Evolutionary conservation across 1,284 basidiomycete genomes (phyloP), one percentile per base, ranked within the genome.

Genomic region (Cutaneotrichosporon cyanovorans): DNA sequence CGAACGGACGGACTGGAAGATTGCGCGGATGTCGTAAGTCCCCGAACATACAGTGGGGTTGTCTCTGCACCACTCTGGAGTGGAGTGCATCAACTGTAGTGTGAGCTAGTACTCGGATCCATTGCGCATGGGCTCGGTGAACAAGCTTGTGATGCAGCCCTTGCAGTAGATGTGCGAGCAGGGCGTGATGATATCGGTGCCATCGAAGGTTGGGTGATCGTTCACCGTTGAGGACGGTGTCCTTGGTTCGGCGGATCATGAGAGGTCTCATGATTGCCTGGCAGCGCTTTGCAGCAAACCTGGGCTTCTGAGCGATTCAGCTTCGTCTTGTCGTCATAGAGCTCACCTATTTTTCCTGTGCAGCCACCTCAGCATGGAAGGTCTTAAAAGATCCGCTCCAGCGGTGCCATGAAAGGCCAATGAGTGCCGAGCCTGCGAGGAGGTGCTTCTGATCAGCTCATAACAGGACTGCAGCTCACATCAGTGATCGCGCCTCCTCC

Each of bases 151-250:
- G 7, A 73, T 50, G 46, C 71, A 73, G 1, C 48, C 32, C 14
- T 53, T 47, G 50, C 65, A 73, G 59, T 62, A 73, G 0, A 60
- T 57, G 46, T 73, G 71, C 1, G 48, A 37, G 46, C 71, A 73
- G 4, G 58, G 45, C 1, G 68, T 67, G 38, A 71, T 56, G 9
- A 58, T 34, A 44, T 69, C 67, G 25, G 60, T 50, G 20, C 50
- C 55, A 30, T 46, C 53, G 47, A 60, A 61, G 0, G 57, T 63
- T 49, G 16, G 70, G 56, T 31, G 70, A 56, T 11, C 56, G 56
- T 30, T 58, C 50, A 6, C 71, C 72, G 42, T 71, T 66, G 12
- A 73, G 55, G 36, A 57, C 50, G 6, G 62, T 61, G 16, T 70
- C 67, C 46, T 71, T 70, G 47, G 64, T 67, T 16, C 72, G 57